Evolutionary conservation across 805 yeast species (phyloP), one percentile per base, ranked within the genome.

Genomic region (Candida mattraensis): DNA sequence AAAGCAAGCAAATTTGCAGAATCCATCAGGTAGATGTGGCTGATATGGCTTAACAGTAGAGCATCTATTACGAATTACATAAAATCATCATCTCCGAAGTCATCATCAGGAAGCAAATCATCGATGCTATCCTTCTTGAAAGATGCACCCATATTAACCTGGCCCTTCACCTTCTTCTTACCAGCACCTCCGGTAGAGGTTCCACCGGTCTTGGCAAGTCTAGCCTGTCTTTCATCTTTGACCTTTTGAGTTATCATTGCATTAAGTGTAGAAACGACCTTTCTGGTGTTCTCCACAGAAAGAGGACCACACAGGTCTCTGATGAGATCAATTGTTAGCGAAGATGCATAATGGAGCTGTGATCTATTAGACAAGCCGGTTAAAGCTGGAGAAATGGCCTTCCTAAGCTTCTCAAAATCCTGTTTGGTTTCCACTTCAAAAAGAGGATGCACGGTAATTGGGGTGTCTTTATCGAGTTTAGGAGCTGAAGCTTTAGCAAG

Each of bases 151-250:
- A 84, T 69, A 59, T 81, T 83, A 28, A 87, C 83, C 38, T 78
- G 74, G 39, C 86, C 83, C 64, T 84, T 83, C 40, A 87, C 96
- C 78, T 89, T 91, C 78, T 84, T 83, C 76, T 89, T 88, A 64
- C 95, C 95, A 24, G 94, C 93, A 59, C 96, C 96, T 53, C 94
- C 94, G 16, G 87, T 76, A 24, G 91, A 78, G 18, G 94, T 84
- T 47, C 91, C 93, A 44, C 93, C 91, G 37, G 86, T 72, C 59
- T 80, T 83, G 51, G 83, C 76, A 53, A 85, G 67, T 61, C 96
- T 80, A 17, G 85, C 87, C 54, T 78, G 85, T 70, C 97, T 86
- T 67, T 91, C 98, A 37, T 83, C 83, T 58, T 81, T 83, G 62
- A 82, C 87, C 67, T 91, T 91, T 38, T 88, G 95, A 54, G 83